phyloP scores from a whole-genome alignment of 169 alveolate species.

The Blepharisma undulans region DNA sequence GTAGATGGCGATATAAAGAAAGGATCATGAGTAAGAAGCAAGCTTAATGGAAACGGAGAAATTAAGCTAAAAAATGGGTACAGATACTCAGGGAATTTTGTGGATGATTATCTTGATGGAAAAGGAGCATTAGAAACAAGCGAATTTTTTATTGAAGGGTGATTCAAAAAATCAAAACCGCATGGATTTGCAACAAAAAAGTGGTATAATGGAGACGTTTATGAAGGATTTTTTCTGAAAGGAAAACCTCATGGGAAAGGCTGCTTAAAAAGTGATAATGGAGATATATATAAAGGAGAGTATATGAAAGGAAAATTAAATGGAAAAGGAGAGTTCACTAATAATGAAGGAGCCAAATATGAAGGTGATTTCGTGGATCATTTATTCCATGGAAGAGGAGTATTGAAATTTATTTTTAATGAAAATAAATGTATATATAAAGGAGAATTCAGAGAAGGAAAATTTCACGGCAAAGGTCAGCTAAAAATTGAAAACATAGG shows the following conservation, averaged over 20 bases:
- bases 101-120: slow-evolving; percentile 13
- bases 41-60: slow-evolving; percentile 12
- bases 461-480: slow-evolving; percentile 5
- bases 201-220: not conserved
- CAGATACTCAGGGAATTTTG: not conserved
- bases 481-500: not conserved
- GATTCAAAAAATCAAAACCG: not conserved
- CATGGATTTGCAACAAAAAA: not conserved
- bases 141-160: not conserved
- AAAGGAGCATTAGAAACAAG: not conserved
- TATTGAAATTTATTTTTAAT: not conserved
- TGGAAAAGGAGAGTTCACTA: slow-evolving; percentile 16
- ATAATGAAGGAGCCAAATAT: not conserved
- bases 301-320: slow-evolving; percentile 13
- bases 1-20: slow-evolving; percentile 1
- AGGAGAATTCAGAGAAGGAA: not conserved
- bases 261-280: not conserved
- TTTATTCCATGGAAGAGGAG: slow-evolving; percentile 27
- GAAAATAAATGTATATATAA: not conserved
- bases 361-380: not conserved
- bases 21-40: slow-evolving; percentile 1
- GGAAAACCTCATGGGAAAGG: slow-evolving; percentile 13
- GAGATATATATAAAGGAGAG: slow-evolving; percentile 15
- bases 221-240: not conserved
- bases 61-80: not conserved